phyloP scores from a whole-genome alignment of 2,329 filamentous ascomycete species.

The Ambrosiella xylebori region DNA sequence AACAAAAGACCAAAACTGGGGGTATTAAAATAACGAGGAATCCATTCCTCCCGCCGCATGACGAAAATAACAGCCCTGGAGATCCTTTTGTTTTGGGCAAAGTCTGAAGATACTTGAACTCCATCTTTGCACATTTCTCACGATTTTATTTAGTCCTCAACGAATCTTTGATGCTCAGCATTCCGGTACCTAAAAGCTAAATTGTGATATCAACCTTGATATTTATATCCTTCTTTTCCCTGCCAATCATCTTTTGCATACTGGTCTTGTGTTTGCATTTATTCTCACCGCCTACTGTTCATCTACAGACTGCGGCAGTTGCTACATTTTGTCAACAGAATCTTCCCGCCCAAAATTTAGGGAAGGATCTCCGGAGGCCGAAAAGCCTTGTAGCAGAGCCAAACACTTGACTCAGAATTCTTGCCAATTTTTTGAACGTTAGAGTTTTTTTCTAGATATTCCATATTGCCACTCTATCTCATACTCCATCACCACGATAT shows the following conservation, averaged over 20 bases:
- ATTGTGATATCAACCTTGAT: neutral
- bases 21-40: neutral
- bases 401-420: neutral
- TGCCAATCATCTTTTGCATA: no score
- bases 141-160: neutral
- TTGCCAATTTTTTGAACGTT: neutral
- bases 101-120: neutral
- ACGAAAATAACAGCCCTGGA: neutral
- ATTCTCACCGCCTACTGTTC: neutral
- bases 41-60: neutral
- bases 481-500: neutral
- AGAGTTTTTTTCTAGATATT: neutral
- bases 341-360: no score
- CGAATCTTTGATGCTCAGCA: neutral
- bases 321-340: neutral
- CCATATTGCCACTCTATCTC: neutral
- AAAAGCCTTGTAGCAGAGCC: neutral
- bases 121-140: neutral
- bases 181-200: neutral
- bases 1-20: neutral
- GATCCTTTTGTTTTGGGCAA: neutral
- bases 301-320: neutral
- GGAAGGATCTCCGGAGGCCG: slow-evolving; percentile 3
- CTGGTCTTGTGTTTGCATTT: no score
- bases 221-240: no score